Percentiles rank a stretch among this genome's conserved stretches.
phyloP scores from a whole-genome alignment of 1,139 yeast species.

The Debaryomycetaceae sp. region DNA sequence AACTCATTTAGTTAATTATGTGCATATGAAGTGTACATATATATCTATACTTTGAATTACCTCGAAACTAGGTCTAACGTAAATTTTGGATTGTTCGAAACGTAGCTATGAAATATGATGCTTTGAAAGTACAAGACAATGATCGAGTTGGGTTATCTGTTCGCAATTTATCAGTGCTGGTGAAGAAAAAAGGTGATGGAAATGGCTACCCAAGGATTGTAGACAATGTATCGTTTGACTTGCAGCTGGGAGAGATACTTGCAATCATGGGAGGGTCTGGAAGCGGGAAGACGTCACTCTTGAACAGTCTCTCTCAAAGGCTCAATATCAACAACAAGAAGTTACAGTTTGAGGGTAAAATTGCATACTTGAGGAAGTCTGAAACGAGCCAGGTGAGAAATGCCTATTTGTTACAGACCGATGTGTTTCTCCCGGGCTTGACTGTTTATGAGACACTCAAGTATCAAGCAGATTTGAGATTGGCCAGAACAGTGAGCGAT shows the following conservation, averaged over 20 bases:
- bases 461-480: slow-evolving; percentile 68
- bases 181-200: background rate
- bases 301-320: slow-evolving; percentile 69
- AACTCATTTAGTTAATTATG: too few relatives aligned
- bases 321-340: slow-evolving; percentile 35
- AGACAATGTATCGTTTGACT: slow-evolving; percentile 51
- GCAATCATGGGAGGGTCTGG: slow-evolving; percentile 88
- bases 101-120: background rate
- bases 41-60: too few relatives aligned
- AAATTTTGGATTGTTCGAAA: background rate
- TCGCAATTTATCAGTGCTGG: background rate
- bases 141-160: background rate
- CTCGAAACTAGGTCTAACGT: background rate
- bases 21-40: too few relatives aligned
- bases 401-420: slow-evolving; percentile 79
- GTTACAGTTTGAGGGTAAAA: slow-evolving; percentile 29
- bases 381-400: slow-evolving; percentile 30
- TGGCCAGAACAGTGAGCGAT: slow-evolving; percentile 40
- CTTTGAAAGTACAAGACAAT: background rate
- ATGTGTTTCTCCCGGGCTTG: slow-evolving; percentile 64
- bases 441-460: slow-evolving; percentile 68
- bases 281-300: slow-evolving; percentile 78
- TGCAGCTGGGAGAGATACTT: slow-evolving; percentile 51
- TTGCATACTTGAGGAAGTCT: slow-evolving; percentile 17
- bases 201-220: slow-evolving; percentile 17